Evolutionary conservation across 139 green algal species (phyloP).

Genomic region (Deuterostichococcus epilithicus): DNA sequence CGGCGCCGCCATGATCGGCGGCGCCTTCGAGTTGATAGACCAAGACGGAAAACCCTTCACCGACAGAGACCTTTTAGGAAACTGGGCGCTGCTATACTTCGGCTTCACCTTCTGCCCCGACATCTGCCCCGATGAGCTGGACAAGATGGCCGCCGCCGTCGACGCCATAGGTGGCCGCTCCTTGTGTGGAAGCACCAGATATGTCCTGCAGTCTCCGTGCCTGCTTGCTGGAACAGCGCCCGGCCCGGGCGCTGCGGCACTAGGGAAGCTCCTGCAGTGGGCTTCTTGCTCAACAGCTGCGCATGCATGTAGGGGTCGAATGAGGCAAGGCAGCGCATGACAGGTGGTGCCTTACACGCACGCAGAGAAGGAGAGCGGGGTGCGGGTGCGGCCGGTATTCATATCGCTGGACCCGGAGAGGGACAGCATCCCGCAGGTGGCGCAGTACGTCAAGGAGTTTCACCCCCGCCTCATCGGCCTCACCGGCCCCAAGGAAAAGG

Average conservation of each 20-base stretch:
- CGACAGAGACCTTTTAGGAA: constrained; percentile 73
- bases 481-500: constrained; percentile 73
- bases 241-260: too few relatives aligned
- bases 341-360: not conserved
- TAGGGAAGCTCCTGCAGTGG: too few relatives aligned
- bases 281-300: too few relatives aligned
- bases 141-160: constrained; percentile 84
- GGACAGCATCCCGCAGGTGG: constrained; percentile 69
- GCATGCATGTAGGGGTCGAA: too few relatives aligned
- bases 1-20: constrained; percentile 84
- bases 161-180: constrained; percentile 58
- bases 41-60: constrained; percentile 74
- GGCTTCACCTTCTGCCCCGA: constrained; percentile 98
- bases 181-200: too few relatives aligned
- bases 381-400: constrained; percentile 82
- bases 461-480: constrained; percentile 92
- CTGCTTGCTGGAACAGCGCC: too few relatives aligned
- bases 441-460: constrained; percentile 90
- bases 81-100: constrained; percentile 95
- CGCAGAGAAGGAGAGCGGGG: constrained; percentile 33
- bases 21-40: constrained; percentile 84
- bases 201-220: too few relatives aligned
- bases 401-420: constrained; percentile 93
- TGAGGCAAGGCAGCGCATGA: too few relatives aligned
- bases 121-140: constrained; percentile 97